phyloP scores from a whole-genome alignment of 441 rosid species.

The Gossypium schwendimanii region DNA sequence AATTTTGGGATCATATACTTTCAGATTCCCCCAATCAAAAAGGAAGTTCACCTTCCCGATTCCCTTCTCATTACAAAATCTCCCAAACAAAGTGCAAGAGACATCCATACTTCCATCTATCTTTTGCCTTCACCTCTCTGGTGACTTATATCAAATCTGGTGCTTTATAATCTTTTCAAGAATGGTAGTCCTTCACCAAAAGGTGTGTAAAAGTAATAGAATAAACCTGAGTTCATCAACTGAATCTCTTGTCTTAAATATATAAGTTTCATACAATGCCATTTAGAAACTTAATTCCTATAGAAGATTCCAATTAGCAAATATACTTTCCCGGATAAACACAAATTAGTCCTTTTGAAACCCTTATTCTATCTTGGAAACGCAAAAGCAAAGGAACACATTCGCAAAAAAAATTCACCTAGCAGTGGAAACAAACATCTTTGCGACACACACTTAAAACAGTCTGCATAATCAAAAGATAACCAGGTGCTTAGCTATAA shows the following conservation, averaged over 20 bases:
- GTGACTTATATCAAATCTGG: background rate
- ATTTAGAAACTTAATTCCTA: background rate
- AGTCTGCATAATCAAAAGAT: background rate
- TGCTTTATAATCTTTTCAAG: background rate
- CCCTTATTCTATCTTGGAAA: conserved; percentile 5
- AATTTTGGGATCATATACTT: background rate
- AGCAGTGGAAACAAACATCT: background rate
- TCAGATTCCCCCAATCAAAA: background rate
- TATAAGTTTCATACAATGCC: background rate
- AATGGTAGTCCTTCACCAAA: background rate
- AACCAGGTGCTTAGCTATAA: background rate
- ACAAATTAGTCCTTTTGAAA: background rate
- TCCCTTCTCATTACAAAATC: background rate
- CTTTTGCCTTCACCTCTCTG: background rate
- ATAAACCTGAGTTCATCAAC: background rate
- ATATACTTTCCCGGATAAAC: background rate
- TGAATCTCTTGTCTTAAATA: background rate
- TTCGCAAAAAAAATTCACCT: background rate
- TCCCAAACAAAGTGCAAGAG: background rate
- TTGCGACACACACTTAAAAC: background rate
- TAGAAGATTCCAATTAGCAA: background rate
- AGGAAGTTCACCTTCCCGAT: background rate
- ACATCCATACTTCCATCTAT: background rate
- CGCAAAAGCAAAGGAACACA: background rate
- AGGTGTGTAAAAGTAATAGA: background rate